phyloP scores from a whole-genome alignment of 2,329 filamentous ascomycete species.

The Trichophyton mentagrophytes region DNA sequence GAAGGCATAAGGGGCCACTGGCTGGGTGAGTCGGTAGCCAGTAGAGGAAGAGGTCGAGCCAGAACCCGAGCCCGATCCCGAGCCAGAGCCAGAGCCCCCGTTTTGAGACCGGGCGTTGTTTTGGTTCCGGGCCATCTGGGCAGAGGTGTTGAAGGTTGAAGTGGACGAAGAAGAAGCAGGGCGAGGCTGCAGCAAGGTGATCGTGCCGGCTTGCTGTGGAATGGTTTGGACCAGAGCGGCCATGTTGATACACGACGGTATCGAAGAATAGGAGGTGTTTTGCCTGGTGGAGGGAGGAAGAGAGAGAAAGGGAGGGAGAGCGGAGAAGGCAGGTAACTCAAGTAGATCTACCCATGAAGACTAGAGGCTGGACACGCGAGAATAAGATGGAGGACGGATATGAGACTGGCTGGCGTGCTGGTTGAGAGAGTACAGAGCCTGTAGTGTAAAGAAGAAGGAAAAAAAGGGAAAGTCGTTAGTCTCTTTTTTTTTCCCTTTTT shows the following conservation, averaged over 20 bases:
- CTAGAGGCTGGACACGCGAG: not conserved
- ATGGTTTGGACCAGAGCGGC: slow-evolving; percentile 74
- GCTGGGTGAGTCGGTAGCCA: slow-evolving; percentile 30
- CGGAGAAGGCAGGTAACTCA: not conserved
- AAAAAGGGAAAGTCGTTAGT: not conserved
- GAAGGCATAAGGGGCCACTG: slow-evolving; percentile 67
- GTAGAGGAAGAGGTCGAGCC: not conserved
- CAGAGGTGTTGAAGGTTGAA: slow-evolving; percentile 19
- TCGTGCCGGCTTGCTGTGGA: slow-evolving; percentile 59
- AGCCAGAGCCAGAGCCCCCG: slow-evolving; percentile 18
- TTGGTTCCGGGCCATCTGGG: slow-evolving; percentile 23
- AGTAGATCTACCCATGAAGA: not conserved
- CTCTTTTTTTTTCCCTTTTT: too few relatives aligned
- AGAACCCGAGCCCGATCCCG: too few relatives aligned
- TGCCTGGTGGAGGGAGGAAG: not conserved
- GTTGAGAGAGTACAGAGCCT: not conserved
- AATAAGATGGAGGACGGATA: not conserved
- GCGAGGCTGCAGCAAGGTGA: slow-evolving; percentile 63
- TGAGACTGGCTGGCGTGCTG: not conserved
- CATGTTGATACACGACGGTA: slow-evolving; percentile 44
- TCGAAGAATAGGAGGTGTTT: not conserved
- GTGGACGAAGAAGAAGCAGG: slow-evolving; percentile 49
- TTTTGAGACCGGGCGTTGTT: slow-evolving; percentile 32
- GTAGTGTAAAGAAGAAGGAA: not conserved
- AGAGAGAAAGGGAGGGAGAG: not conserved